These are phyloP conservation scores for Fusarium odoratissimum DNA, from an alignment of 2,329 filamentous ascomycete genomes.

Conservation along the genomic window DNA sequence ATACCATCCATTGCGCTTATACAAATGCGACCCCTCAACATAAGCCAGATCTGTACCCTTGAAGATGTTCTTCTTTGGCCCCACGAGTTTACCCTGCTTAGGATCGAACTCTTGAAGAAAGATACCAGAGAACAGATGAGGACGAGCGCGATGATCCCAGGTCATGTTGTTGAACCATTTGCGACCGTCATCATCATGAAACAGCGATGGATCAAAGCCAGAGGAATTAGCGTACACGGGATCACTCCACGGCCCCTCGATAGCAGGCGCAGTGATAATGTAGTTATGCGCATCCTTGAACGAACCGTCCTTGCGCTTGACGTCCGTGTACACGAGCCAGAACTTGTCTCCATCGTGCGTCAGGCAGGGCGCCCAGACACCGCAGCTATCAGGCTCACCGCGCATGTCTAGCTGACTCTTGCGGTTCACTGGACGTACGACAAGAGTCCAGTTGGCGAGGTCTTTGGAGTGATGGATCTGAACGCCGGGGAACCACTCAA, in stretches of 20 bases:
- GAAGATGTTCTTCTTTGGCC: slow-evolving; percentile 67
- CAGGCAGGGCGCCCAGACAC: slow-evolving; percentile 74
- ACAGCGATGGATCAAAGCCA: slow-evolving; percentile 71
- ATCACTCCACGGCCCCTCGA: slow-evolving; percentile 72
- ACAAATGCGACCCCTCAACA: slow-evolving; percentile 69
- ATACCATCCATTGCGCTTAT: slow-evolving; percentile 68
- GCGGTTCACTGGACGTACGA: slow-evolving; percentile 60
- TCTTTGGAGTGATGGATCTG: slow-evolving; percentile 66
- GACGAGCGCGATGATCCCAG: slow-evolving; percentile 64
- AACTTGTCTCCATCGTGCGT: slow-evolving; percentile 70
- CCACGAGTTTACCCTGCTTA: slow-evolving; percentile 60
- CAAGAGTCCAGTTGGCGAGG: slow-evolving; percentile 64
- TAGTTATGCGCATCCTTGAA: slow-evolving; percentile 75
- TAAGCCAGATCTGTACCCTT: slow-evolving; percentile 64
- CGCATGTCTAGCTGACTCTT: slow-evolving; percentile 67
- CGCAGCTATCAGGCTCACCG: slow-evolving; percentile 69
- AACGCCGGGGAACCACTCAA: slow-evolving; percentile 67
- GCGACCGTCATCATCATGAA: slow-evolving; percentile 66
- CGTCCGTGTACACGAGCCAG: slow-evolving; percentile 74
- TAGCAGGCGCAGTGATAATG: slow-evolving; percentile 64
- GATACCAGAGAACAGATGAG: slow-evolving; percentile 66
- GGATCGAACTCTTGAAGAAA: slow-evolving; percentile 68
- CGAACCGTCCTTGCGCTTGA: slow-evolving; percentile 74
- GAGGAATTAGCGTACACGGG: slow-evolving; percentile 69
- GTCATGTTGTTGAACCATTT: slow-evolving; percentile 70